Base-by-base conservation (phyloP, 768 basidiomycete species). In the Leccinum boreale region DNA sequence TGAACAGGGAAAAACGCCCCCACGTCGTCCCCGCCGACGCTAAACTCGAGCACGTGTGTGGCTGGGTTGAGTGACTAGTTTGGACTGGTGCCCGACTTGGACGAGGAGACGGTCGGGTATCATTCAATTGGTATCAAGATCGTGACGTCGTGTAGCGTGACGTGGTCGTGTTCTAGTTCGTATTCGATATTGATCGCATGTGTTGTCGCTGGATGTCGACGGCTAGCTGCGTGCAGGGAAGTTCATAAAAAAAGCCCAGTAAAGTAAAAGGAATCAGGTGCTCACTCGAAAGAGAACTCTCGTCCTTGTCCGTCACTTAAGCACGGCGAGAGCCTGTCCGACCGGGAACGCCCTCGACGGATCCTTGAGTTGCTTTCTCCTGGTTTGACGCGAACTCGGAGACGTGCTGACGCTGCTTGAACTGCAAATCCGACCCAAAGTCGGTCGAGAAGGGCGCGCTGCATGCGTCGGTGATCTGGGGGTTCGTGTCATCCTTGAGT, bases 281-380 rank as follows among this genome's bases (percentile, higher is more conserved):
- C 90, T 74, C 73, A 97, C 95, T 92, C 21, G 91, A 90, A 60
- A 99, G 74, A 3, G 96, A 83, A 62, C 85, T 89, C 77, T 98
- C 96, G 70, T 98, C 96, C 62, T 87, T n/a, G n/a, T n/a, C n/a
- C n/a, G 79, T 95, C 97, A 99, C 72, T 92, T 92, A 58, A 99
- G 75, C 19, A 98, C 94, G 11, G 89, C 87, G 21, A 98, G 75
- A 44, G 86, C 82, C 62, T 95, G 91, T 10, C 87, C 86, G 42
- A 98, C 87, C 1, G 94, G 96, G 82, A 98, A 98, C 6, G 84
- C 77, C 63, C 86, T 81, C 42, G 85, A 81, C 3, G 89, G 68
- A 68, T 98, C 95, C 75, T 94, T 97, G 61, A 98, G 77, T 0
- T 19, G 87, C 71, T 39, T 90, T 79, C 4, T 83, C 88, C 72